These are phyloP conservation scores for Torulaspora gathmanii DNA, from an alignment of 805 yeast genomes.

Conservation along the genomic window DNA sequence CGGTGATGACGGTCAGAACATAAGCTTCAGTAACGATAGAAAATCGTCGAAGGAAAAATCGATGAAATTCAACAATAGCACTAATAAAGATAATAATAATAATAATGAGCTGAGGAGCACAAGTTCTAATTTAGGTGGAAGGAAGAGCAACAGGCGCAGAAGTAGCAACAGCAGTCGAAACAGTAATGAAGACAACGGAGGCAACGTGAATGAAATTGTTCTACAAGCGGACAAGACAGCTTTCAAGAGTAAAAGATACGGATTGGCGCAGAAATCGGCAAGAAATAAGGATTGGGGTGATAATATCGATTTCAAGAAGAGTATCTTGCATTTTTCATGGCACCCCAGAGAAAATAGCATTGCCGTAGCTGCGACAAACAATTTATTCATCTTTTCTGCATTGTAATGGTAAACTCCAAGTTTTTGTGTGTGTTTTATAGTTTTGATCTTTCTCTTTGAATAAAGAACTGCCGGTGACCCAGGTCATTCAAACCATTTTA, in stretches of 20 bases:
- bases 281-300: conserved; percentile 48
- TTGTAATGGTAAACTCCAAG: conserved; percentile 37
- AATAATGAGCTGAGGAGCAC: conserved; percentile 10
- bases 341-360: conserved; percentile 95
- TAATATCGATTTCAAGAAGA: conserved; percentile 90
- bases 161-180: conserved; percentile 9
- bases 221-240: conserved; percentile 98
- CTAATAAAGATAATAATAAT: conserved; percentile 9
- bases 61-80: conserved; percentile 11
- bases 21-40: conserved; percentile 8
- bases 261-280: conserved; percentile 42
- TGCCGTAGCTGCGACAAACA: conserved; percentile 97
- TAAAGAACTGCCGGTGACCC: neutral
- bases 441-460: neutral
- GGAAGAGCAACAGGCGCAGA: conserved; percentile 12
- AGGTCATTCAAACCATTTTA: neutral
- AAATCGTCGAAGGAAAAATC: conserved; percentile 11
- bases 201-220: conserved; percentile 52
- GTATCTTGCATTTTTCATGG: conserved; percentile 94
- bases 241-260: conserved; percentile 54
- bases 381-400: conserved; percentile 78
- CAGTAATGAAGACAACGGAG: conserved; percentile 9
- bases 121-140: conserved; percentile 2
- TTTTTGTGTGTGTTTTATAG: neutral
- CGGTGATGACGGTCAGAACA: conserved; percentile 4